These are phyloP conservation scores for Coccomyxa sp. DNA, from an alignment of 139 green algal genomes.

Conservation along the genomic window DNA sequence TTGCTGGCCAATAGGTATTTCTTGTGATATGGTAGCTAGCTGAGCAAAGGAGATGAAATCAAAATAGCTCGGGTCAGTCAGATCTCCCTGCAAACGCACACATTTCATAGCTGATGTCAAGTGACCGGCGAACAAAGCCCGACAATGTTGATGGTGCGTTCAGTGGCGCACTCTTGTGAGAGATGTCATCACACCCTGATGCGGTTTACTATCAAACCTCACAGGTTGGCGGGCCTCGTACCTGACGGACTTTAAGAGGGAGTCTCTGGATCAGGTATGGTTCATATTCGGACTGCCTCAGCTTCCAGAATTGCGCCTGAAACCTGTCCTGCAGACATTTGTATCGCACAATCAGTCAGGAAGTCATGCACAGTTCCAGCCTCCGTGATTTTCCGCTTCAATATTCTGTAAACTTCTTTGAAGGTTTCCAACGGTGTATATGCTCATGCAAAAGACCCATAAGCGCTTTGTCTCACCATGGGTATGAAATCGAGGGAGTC, in stretches of 20 bases:
- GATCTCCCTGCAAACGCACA: conserved; percentile 43
- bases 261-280: conserved; percentile 63
- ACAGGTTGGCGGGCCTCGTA: not conserved
- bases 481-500: conserved; percentile 78
- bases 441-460: not conserved
- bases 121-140: too few species aligned
- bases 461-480: conserved; percentile 41
- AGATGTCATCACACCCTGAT: too few species aligned
- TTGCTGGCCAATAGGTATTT: not conserved
- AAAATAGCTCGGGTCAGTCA: conserved; percentile 75
- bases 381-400: too few species aligned
- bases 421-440: too few species aligned
- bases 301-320: conserved; percentile 68
- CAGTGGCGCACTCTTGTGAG: too few species aligned
- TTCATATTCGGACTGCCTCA: conserved; percentile 64
- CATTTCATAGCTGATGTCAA: too few species aligned
- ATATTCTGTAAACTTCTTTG: too few species aligned
- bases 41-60: conserved; percentile 86
- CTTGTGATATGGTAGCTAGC: conserved; percentile 44
- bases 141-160: too few species aligned
- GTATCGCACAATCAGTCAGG: not conserved
- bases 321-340: conserved; percentile 45
- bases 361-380: too few species aligned
- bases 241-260: conserved; percentile 58
- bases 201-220: too few species aligned